Base-by-base conservation (phyloP, 352 stramenopile genomes). In the Globisporangium camurandrum region DNA sequence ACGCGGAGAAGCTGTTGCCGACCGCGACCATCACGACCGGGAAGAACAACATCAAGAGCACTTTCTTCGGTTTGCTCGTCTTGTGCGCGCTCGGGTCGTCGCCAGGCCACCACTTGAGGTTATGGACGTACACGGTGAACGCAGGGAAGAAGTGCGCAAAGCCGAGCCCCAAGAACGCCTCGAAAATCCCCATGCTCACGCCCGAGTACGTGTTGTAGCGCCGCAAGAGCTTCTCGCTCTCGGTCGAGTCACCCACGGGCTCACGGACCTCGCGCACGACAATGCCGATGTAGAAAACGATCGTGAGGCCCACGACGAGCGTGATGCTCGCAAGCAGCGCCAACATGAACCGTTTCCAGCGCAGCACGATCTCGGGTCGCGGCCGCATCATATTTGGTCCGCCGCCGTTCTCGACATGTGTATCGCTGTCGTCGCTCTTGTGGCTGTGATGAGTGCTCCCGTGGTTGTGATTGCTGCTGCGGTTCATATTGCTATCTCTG, bases 61-160 rank as follows among this genome's bases (percentile, higher is more conserved):
- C 41, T n/a, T 59, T 58, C 42, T 62, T 62, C 14, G 27, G 7
- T 20, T 62, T 58, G 56, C 36, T 59, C n/a, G n/a, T n/a, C 2
- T 43, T 38, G n/a, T 39, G 48, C 5, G 34, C 37, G n/a, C 20
- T 46, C 24, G 56, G 56, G 36, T 62, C 44, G 43, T 62, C 56
- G 17, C 56, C 56, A 4, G 49, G 56, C 36, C 38, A 62, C 56
- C 56, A 62, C 43, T 58, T 54, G 49, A 62, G 56, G 38, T 62
- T 62, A 43, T 62, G 56, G 42, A 62, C 49, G 44, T 62, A 62
- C 44, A 62, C 56, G 6, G 44, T 59, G 40, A 62, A 62, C n/a
- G 51, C 56, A 2, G 49, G 49, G 43, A 62, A 62, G 50, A 59
- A 62, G 33, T 55, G 43, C 7, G 49, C 56, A 22, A 59, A 62